Evolutionary conservation across 2,329 filamentous ascomycete genomes (phyloP), one percentile per base, ranked within the genome.

Genomic region (Fusarium setosum): DNA sequence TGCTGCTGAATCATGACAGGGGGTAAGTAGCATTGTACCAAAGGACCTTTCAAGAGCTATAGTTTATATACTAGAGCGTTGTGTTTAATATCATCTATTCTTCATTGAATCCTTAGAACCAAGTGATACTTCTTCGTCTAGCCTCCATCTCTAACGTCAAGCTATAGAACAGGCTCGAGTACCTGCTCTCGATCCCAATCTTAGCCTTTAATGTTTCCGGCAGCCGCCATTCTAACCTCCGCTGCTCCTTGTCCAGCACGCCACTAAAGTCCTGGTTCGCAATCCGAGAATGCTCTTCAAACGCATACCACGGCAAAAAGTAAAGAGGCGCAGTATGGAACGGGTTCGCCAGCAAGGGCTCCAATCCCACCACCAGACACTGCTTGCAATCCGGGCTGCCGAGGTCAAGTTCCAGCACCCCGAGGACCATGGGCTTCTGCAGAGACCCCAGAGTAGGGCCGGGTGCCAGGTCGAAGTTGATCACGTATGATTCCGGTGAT

Each of bases 291-390:
- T 71, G 62, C 15, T 62, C 59, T 41, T 72, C 73, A 45, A 75
- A 75, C 3, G 72, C 70, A 20, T 68, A 74, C 73, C 73, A 74
- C 12, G 73, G 73, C 21, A 58, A 59, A 15, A 66, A 66, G 35
- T 73, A 74, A 48, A 74, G 52, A 18, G 72, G 63, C n/a, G 63
- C 61, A 1, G 71, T 74, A 5, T 59, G 71, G n/a, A 74, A 72
- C 3, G 68, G 63, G 41, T 74, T 74, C 2, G 64, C 42, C 1
- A 61, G 61, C 31, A 72, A 50, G 12, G 73, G 72, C 44, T 74
- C 72, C 3, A 74, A 31, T 15, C 73, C 73, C 4, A 60, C 40
- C 2, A 73, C 62, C 17, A 74, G 52, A 24, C 65, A 74, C 18
- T 51, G 64, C 20, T 38, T 66, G 29, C 34, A 62, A 26, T 69